phyloP scores from a whole-genome alignment of 371 early-diverging fungal genomes.

The Dichotomocladium elegans region DNA sequence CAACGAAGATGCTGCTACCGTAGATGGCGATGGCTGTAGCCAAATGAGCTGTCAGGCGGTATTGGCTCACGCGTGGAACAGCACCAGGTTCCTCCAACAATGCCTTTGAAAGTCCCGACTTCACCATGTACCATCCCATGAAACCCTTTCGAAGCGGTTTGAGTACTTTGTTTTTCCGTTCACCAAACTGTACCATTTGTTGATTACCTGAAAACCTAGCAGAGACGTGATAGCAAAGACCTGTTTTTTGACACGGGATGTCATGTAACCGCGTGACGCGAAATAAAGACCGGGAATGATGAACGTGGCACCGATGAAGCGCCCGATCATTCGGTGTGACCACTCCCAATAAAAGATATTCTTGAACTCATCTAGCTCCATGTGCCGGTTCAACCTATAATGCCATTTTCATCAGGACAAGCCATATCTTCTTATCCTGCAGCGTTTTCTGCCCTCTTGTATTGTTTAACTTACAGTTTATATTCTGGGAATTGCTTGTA shows the following conservation, averaged over 20 bases:
- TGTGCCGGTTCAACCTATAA: constrained; percentile 81
- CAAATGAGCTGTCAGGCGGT: constrained; percentile 90
- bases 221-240: constrained; percentile 72
- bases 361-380: constrained; percentile 91
- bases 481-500: constrained; percentile 97
- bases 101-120: constrained; percentile 82
- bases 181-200: not conserved
- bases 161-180: not conserved
- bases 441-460: too few species aligned
- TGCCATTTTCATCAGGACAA: not conserved
- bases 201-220: constrained; percentile 77
- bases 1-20: constrained; percentile 71
- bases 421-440: not conserved
- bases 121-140: constrained; percentile 98
- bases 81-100: constrained; percentile 76
- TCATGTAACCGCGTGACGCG: constrained; percentile 74
- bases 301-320: constrained; percentile 88
- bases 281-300: constrained; percentile 87
- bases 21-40: constrained; percentile 90
- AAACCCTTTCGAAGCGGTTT: constrained; percentile 58
- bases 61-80: constrained; percentile 91
- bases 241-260: constrained; percentile 61
- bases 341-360: constrained; percentile 96
- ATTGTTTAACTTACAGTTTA: constrained; percentile 67
- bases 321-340: constrained; percentile 92